Evolutionary conservation across 176 grass and related monocot species (phyloP), one percentile per base, ranked within the genome.

Genomic region (Raddia distichophylla): DNA sequence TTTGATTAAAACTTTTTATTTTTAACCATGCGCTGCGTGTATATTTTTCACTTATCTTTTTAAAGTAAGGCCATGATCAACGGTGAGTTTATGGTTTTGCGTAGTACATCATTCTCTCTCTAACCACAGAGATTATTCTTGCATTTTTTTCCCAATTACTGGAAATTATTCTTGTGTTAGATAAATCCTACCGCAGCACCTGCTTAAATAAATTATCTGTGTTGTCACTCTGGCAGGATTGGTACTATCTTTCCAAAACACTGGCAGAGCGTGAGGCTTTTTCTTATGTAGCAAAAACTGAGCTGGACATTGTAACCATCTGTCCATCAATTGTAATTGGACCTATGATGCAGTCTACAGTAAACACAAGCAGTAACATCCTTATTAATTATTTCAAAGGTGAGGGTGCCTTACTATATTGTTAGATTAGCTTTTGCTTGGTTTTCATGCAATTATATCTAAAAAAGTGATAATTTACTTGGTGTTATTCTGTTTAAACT

Each of bases 241-340:
- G 90, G 83, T 92, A 91, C 67, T 82, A 8, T 18, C 72, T 91
- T 51, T 91, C 90, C 17, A 91, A 91, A 87, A 91, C 86, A 7
- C 7, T 74, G 22, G 78, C 86, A 10, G 90, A 91, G 80, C 73
- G 67, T 18, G 90, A 85, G 42, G 82, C 78, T 56, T 85, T 81
- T 66, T 35, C 78, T 82, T 91, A 82, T 75, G 77, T 73, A 69
- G 78, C 58, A 48, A 88, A 85, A 72, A 85, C 74, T 12, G 90
- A 73, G 33, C 16, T 88, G 53, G 86, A 91, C 17, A 15, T 88
- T 66, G 86, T 88, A 69, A 85, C 82, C 61, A 37, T 88, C 45
- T 85, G 71, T 7, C 90, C 89, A 1, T 33, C 83, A 33, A 6
- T 56, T 14, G 81, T 88, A 37, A 51, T 85, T 57, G 89, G 89